Conservation (phyloP, 1,284 basidiomycete species). For the Anthracocystis walkeri region DNA sequence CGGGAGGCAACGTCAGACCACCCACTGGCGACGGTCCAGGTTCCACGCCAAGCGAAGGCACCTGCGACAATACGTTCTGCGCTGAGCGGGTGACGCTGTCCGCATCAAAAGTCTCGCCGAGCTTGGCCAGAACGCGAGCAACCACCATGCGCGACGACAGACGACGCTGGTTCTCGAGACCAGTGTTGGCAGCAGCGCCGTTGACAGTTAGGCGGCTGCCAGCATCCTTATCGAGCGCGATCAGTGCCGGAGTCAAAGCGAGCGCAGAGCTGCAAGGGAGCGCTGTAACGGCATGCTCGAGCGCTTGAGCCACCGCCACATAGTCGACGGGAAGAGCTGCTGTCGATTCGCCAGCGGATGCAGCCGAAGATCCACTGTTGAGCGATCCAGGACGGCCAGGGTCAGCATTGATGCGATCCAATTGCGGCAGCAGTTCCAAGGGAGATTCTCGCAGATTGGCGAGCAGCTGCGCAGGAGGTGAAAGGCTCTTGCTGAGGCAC, state of each 20-base stretch:
- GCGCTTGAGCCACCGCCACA: constrained; percentile 78
- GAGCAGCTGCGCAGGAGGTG: constrained; percentile 31
- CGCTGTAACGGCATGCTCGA: constrained; percentile 78
- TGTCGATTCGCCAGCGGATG: constrained; percentile 30
- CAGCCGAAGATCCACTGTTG: constrained; percentile 16
- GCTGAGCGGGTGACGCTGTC: constrained; percentile 27
- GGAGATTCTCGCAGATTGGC: constrained; percentile 54
- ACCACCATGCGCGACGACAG: constrained; percentile 78
- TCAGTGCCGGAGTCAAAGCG: constrained; percentile 85
- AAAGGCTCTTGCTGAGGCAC: constrained; percentile 58
- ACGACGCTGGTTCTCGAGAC: constrained; percentile 70
- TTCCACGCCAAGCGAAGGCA: constrained; percentile 48
- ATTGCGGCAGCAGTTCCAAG: constrained; percentile 71
- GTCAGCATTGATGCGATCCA: constrained; percentile 72
- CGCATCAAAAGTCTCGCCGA: constrained; percentile 80
- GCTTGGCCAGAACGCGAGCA: constrained; percentile 76
- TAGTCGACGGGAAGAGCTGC: constrained; percentile 78
- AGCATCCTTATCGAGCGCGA: constrained; percentile 78
- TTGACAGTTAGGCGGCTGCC: constrained; percentile 70
- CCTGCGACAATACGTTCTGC: constrained; percentile 37
- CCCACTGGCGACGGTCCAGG: constrained; percentile 43
- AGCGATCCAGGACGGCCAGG: constrained; percentile 45
- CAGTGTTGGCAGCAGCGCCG: constrained; percentile 37
- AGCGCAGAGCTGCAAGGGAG: constrained; percentile 80
- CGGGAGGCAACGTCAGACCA: constrained; percentile 44